A percentile compares a stretch with the other conserved stretches of the same genome.
phyloP scores from a whole-genome alignment of 805 yeast species.

The Ogataea trehalophila region DNA sequence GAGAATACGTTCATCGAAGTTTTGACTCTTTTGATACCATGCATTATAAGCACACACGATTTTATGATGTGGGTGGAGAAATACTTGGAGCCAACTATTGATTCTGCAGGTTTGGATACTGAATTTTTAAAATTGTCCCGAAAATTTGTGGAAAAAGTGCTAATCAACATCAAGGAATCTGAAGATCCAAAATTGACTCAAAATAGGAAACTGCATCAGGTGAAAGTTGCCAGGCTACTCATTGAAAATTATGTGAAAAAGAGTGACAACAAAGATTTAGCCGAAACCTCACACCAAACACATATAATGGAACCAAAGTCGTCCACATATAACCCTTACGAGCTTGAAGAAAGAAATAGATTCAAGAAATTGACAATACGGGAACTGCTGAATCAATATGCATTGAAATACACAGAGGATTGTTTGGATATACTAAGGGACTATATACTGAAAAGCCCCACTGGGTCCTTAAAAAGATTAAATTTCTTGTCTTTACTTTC shows the following conservation, averaged over 20 bases:
- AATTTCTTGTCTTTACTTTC: slow-evolving; percentile 36
- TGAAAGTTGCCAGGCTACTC: slow-evolving; percentile 14
- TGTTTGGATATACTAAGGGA: slow-evolving; percentile 36
- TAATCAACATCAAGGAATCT: slow-evolving; percentile 1
- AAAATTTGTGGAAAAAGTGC: slow-evolving; percentile 4
- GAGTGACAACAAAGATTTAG: slow-evolving; percentile 13
- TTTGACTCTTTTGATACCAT: slow-evolving; percentile 31
- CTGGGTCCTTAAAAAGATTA: slow-evolving; percentile 27
- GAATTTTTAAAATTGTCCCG: slow-evolving; percentile 19
- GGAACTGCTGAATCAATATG: slow-evolving; percentile 37
- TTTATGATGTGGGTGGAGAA: slow-evolving; percentile 45
- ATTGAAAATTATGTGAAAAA: slow-evolving; percentile 21
- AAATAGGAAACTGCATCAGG: slow-evolving; percentile 9
- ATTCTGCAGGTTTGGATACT: slow-evolving; percentile 52
- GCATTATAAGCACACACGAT: slow-evolving; percentile 28
- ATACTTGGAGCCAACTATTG: slow-evolving; percentile 46
- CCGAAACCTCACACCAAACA: slow-evolving; percentile 22
- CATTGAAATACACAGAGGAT: slow-evolving; percentile 31
- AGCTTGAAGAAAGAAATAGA: slow-evolving; percentile 43
- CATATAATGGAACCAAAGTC: not conserved
- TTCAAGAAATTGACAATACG: slow-evolving; percentile 43
- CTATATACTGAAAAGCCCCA: slow-evolving; percentile 28
- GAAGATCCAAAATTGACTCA: slow-evolving; percentile 7
- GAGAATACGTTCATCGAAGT: slow-evolving; percentile 38
- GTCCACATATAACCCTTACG: slow-evolving; percentile 5